A percentile compares a stretch with the other conserved stretches of the same genome.
Conservation (phyloP, 495 filamentous ascomycete species). For the Glarea lozoyensis region DNA sequence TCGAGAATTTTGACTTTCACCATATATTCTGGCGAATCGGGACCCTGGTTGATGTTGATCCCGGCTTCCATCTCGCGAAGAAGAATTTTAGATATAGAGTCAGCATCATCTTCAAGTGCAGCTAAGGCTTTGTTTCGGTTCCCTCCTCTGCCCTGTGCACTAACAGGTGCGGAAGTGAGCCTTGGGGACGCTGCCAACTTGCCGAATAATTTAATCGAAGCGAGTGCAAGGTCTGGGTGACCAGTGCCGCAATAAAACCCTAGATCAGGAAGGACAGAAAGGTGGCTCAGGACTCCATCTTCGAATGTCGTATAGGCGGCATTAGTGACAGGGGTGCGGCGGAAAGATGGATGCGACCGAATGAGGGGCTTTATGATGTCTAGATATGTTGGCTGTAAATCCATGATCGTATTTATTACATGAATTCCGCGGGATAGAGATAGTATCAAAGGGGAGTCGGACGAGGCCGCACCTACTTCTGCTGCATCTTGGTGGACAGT, state of each 20-base stretch:
- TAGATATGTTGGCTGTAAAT: slow-evolving; percentile 84
- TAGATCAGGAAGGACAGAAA: slow-evolving; percentile 65
- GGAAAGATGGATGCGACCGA: slow-evolving; percentile 32
- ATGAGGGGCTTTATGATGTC: slow-evolving; percentile 74
- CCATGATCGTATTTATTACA: slow-evolving; percentile 70
- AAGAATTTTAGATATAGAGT: slow-evolving; percentile 59
- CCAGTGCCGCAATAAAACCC: slow-evolving; percentile 77
- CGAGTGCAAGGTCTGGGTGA: slow-evolving; percentile 64
- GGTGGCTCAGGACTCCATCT: slow-evolving; percentile 76
- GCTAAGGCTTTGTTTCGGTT: slow-evolving; percentile 73
- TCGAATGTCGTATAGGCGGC: slow-evolving; percentile 76
- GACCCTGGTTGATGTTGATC: slow-evolving; percentile 54
- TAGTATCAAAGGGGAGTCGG: slow-evolving; percentile 66
- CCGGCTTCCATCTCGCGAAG: slow-evolving; percentile 53
- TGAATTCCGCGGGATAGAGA: slow-evolving; percentile 67
- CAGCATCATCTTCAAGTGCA: slow-evolving; percentile 63
- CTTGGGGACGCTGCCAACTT: slow-evolving; percentile 76
- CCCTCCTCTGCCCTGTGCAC: slow-evolving; percentile 36
- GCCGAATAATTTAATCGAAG: slow-evolving; percentile 69
- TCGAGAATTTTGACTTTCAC: slow-evolving; percentile 73
- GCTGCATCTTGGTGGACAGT: slow-evolving; percentile 62
- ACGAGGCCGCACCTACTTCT: slow-evolving; percentile 54
- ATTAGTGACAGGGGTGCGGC: slow-evolving; percentile 46
- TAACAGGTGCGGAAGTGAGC: slow-evolving; percentile 49
- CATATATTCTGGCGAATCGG: slow-evolving; percentile 54